Conservation (phyloP, 148 eudicot species). For the Polygonum maritimum region DNA sequence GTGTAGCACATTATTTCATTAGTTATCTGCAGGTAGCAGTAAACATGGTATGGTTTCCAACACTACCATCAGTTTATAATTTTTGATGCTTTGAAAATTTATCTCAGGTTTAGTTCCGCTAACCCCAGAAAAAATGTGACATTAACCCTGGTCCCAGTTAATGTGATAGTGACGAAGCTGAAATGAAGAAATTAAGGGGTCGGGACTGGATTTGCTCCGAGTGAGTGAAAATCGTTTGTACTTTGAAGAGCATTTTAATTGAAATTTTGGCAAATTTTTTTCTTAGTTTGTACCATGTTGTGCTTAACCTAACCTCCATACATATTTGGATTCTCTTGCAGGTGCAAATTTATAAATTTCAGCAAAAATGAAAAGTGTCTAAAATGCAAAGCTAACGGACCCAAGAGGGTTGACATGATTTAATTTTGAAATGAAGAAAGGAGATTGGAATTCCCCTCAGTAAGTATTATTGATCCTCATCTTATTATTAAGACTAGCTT, state of each 20-base stretch:
- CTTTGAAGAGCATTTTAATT: not conserved
- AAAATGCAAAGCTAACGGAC: conserved; percentile 52
- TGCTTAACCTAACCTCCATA: not conserved
- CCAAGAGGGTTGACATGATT: conserved; percentile 26
- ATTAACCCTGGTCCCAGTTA: conserved; percentile 32
- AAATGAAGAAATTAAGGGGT: conserved; percentile 34
- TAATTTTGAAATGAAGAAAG: conserved; percentile 43
- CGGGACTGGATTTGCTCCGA: conserved; percentile 51
- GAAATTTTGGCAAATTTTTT: not conserved
- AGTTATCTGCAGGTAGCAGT: not conserved
- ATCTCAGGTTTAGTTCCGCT: conserved; percentile 37
- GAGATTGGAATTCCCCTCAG: conserved; percentile 89
- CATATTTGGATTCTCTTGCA: conserved; percentile 29
- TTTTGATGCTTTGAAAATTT: conserved; percentile 2
- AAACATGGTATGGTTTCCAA: not conserved
- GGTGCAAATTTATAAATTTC: conserved; percentile 74
- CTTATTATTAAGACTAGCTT: too few species aligned
- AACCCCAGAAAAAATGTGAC: conserved; percentile 36
- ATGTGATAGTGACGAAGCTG: conserved; percentile 19
- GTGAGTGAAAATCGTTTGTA: conserved; percentile 25
- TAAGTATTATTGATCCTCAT: conserved; percentile 26
- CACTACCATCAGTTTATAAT: not conserved
- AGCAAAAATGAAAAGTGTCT: conserved; percentile 48
- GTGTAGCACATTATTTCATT: not conserved
- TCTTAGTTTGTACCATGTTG: not conserved